Evolutionary conservation across 805 yeast genomes (phyloP), one percentile per base, ranked within the genome.

Genomic region (Yamadazyma nakazawae): DNA sequence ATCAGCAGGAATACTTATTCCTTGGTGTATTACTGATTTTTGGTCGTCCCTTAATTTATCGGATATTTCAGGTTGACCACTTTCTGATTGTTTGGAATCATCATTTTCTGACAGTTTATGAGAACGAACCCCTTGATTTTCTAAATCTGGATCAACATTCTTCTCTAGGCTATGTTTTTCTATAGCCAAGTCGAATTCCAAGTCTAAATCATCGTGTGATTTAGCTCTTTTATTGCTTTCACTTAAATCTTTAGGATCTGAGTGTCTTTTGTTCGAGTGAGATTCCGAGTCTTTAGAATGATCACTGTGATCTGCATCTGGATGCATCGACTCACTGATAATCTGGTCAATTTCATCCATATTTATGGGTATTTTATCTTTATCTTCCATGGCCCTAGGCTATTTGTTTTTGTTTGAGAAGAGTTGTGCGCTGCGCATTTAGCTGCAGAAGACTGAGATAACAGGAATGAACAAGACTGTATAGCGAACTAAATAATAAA

Each of bases 1-100:
- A 51, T 70, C 62, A 4, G 74, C 71, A 0, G 77, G 77, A 5
- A 72, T 56, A 11, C 47, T 41, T 25, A 55, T 43, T 2, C 63
- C 61, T 28, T 53, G 58, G 44, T 54, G 60, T 13, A 53, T 46
- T n/a, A 57, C 60, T 1, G 56, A 56, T n/a, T 38, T 25, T 7
- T 28, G 42, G 14, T 24, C 8, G 31, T 39, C 35, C 17, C 18
- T 17, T 11, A 9, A 13, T 11, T 30, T 26, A 18, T 14, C 21
- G 24, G 26, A 10, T 7, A 5, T 11, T 11, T 30, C 18, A 18
- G 25, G 9, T 11, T 39, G 35, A 3, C 14, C 35, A 11, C 18
- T 12, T 37, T 37, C 30, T 14, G 18, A 6, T 12, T 18, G 16
- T 14, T 19, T 37, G 28, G n/a, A 10, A 9, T 18, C 36, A 8